Evolutionary conservation across 139 green algal species (phyloP).

Genomic region (Eudorina sp.): DNA sequence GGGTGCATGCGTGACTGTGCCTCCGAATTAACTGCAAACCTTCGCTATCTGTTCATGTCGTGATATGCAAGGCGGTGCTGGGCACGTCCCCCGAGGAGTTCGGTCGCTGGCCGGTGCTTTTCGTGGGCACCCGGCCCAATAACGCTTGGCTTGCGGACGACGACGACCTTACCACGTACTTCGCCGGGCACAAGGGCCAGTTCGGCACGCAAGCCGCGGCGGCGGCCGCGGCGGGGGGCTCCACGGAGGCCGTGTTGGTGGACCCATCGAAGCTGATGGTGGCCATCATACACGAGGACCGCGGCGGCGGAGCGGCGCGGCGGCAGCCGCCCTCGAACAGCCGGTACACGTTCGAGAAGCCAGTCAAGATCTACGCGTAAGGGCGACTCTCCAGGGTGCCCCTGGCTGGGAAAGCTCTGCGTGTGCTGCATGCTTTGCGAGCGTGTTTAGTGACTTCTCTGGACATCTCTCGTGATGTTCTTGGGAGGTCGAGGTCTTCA

Average conservation of each 20-base stretch:
- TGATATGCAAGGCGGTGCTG: slow-evolving; percentile 85
- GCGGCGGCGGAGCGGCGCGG: slow-evolving; percentile 39
- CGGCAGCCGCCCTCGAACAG: slow-evolving; percentile 12
- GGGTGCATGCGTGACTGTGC: no score
- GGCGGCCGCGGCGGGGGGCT: slow-evolving; percentile 24
- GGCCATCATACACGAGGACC: slow-evolving; percentile 85
- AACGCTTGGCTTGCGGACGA: slow-evolving; percentile 4
- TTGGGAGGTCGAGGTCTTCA: no score
- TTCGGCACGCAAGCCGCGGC: background rate
- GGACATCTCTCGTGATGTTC: no score
- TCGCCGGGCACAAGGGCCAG: background rate
- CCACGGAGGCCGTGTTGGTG: background rate
- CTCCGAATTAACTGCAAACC: no score
- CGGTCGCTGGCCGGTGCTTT: slow-evolving; percentile 84
- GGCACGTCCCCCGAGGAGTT: slow-evolving; percentile 87
- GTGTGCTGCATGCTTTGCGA: no score
- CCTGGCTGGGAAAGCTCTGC: no score
- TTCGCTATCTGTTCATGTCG: no score
- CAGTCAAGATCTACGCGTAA: slow-evolving; percentile 79
- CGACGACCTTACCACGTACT: slow-evolving; percentile 23
- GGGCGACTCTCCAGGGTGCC: no score
- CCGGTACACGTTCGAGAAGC: slow-evolving; percentile 69
- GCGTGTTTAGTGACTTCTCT: no score
- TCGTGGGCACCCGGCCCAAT: slow-evolving; percentile 56
- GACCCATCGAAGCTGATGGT: slow-evolving; percentile 70